Evolutionary conservation across 805 yeast species (phyloP).

Genomic region (Saccharomycopsis amapae): DNA sequence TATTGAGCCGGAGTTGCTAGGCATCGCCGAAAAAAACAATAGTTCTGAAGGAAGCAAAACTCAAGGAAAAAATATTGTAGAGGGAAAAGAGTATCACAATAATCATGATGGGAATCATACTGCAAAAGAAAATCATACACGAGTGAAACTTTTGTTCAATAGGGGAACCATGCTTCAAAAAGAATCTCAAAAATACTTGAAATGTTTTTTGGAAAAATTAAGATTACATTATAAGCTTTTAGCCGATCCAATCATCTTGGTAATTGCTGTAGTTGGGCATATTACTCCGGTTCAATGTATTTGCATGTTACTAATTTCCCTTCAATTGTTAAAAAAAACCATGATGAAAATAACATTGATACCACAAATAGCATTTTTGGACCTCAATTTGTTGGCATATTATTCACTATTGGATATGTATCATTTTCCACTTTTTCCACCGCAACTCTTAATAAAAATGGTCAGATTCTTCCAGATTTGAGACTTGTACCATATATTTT

Average conservation of each 20-base stretch:
- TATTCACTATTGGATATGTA: constrained; percentile 13
- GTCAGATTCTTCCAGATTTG: constrained; percentile 10
- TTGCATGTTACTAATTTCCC: constrained; percentile 16
- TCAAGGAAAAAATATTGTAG: too few species aligned
- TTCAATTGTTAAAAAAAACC: constrained; percentile 6
- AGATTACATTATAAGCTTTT: constrained; percentile 10
- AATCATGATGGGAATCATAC: not conserved
- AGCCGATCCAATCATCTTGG: constrained; percentile 9
- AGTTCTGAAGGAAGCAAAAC: too few species aligned
- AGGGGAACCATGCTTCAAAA: constrained; percentile 7
- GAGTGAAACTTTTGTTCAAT: too few species aligned
- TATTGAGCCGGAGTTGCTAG: too few species aligned
- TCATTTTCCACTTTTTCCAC: not conserved
- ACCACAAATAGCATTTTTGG: not conserved
- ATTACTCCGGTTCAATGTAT: constrained; percentile 19
- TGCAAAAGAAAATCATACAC: not conserved
- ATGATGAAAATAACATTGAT: constrained; percentile 2
- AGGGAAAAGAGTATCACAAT: not conserved
- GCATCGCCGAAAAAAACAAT: too few species aligned
- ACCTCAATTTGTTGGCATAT: constrained; percentile 9
- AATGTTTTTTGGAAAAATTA: constrained; percentile 2
- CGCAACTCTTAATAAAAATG: not conserved
- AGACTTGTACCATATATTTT: constrained; percentile 8
- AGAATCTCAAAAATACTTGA: constrained; percentile 5
- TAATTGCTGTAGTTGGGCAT: constrained; percentile 8